Evolutionary conservation across 2,329 filamentous ascomycete species (phyloP).

Genomic region (Talaromyces rugulosus): DNA sequence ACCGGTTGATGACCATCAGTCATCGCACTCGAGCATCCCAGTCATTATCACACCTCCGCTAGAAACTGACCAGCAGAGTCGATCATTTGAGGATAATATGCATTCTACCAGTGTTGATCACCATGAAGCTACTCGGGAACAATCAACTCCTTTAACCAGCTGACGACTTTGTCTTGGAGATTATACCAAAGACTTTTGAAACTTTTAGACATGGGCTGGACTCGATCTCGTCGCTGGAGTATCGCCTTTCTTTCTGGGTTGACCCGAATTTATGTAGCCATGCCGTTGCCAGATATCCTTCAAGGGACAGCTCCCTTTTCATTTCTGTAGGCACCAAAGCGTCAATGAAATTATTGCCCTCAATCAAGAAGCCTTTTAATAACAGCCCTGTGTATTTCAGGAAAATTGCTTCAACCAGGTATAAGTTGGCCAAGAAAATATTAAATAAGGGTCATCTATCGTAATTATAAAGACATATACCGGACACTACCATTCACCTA

Average conservation of each 20-base stretch:
- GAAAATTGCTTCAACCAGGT: not conserved
- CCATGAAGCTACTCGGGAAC: not conserved
- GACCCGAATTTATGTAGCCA: not conserved
- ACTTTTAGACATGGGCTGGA: not conserved
- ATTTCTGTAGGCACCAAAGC: not conserved
- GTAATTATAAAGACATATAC: not conserved
- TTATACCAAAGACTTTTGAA: not conserved
- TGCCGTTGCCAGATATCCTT: not conserved
- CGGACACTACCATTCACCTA: not conserved
- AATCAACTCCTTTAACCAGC: not conserved
- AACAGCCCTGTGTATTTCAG: not conserved
- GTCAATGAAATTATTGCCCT: not conserved
- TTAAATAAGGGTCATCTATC: not conserved
- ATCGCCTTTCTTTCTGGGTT: not conserved
- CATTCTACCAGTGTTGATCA: not conserved
- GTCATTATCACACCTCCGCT: conserved; percentile 10
- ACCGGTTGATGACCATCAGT: not conserved
- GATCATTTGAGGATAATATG: not conserved
- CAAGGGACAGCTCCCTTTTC: not conserved
- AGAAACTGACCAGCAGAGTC: conserved; percentile 5
- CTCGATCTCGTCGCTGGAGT: not conserved
- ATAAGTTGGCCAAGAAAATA: not conserved
- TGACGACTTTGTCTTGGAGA: not conserved
- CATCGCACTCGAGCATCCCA: conserved; percentile 7
- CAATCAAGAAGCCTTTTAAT: not conserved